phyloP scores from a whole-genome alignment of 345 rosid species.

The Iberis pinnata region DNA sequence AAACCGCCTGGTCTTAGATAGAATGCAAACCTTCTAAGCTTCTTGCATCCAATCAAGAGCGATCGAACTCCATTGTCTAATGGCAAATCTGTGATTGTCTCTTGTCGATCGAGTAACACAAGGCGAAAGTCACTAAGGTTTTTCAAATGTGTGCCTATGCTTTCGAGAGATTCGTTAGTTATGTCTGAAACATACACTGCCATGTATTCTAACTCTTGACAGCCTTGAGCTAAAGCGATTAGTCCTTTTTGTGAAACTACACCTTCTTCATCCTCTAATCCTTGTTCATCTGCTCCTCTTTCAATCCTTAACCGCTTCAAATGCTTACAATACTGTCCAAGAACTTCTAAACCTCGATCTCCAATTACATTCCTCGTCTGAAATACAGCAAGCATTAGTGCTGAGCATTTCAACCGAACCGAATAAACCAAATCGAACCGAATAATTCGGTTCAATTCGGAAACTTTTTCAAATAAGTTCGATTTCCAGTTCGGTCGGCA shows the following conservation, averaged over 20 bases:
- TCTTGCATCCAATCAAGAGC: constrained; percentile 69
- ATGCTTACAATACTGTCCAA: constrained; percentile 58
- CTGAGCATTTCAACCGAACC: no score
- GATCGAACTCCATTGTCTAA: constrained; percentile 81
- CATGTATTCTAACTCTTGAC: constrained; percentile 62
- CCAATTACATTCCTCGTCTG: constrained; percentile 97
- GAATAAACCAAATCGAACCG: no score
- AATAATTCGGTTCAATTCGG: no score
- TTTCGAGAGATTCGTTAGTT: constrained; percentile 62
- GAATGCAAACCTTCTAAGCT: constrained; percentile 73
- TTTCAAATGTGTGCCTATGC: constrained; percentile 55
- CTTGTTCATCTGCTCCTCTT: constrained; percentile 84
- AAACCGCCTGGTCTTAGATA: constrained; percentile 77
- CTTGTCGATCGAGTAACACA: constrained; percentile 72
- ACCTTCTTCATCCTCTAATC: constrained; percentile 79
- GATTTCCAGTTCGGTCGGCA: no score
- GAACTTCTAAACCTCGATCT: constrained; percentile 81
- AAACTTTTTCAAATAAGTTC: no score
- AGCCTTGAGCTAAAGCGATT: constrained; percentile 76
- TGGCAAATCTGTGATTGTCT: constrained; percentile 68
- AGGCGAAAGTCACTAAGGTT: constrained; percentile 78
- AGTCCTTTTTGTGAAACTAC: constrained; percentile 83
- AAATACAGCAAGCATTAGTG: constrained; percentile 19
- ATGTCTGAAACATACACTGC: constrained; percentile 88
- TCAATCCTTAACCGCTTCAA: constrained; percentile 90